Conservation (phyloP, 2,329 filamentous ascomycete genomes). For the Lasiodiplodia citricola region DNA sequence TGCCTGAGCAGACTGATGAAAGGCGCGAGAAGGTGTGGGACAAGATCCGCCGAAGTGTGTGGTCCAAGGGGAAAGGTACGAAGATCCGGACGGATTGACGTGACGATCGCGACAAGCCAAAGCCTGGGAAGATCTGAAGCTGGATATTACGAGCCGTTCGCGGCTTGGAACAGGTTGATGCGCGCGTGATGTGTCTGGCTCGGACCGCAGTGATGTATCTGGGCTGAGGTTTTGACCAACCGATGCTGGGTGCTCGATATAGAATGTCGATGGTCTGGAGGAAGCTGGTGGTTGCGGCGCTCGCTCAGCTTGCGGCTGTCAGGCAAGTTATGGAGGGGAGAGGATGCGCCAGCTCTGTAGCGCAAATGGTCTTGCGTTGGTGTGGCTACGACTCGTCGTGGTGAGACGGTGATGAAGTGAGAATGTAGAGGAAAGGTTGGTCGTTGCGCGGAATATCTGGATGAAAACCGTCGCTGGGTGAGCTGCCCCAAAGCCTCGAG, state of each 20-base stretch:
- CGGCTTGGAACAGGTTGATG: neutral
- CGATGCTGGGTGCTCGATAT: neutral
- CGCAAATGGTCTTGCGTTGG: neutral
- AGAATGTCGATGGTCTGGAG: neutral
- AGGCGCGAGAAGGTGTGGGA: neutral
- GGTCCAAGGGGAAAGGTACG: neutral
- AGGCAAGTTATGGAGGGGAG: neutral
- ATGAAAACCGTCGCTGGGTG: neutral
- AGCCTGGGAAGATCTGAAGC: neutral
- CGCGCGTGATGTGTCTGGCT: neutral
- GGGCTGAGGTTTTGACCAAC: neutral
- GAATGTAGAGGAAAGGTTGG: neutral
- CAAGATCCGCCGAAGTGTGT: neutral
- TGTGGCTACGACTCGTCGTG: neutral
- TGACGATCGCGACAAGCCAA: neutral
- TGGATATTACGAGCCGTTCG: neutral
- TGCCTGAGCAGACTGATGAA: neutral
- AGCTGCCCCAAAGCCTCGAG: neutral
- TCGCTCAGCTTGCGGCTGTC: neutral
- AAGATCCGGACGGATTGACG: neutral
- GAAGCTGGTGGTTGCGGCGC: neutral
- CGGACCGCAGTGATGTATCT: neutral
- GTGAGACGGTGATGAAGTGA: neutral
- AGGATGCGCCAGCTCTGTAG: neutral
- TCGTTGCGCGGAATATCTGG: neutral